These are phyloP conservation scores for Leishmania mexicana DNA, from an alignment of 208 protist species.

Conservation along the genomic window DNA sequence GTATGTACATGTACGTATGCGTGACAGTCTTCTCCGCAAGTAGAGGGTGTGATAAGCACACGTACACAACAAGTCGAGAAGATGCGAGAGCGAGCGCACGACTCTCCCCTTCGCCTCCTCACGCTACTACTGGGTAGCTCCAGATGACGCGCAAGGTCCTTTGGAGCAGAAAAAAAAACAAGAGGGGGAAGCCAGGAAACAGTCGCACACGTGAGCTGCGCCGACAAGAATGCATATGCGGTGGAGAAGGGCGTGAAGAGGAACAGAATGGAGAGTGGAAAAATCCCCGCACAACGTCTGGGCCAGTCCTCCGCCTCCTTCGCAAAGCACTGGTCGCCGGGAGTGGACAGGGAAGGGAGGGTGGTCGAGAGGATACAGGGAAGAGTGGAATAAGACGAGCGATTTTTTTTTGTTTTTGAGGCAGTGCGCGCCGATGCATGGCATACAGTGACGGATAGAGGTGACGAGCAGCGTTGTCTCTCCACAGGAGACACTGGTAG, in stretches of 20 bases:
- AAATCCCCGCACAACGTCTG: neutral
- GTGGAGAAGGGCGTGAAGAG: neutral
- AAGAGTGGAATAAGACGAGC: neutral
- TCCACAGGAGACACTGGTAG: neutral
- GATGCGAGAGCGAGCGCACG: neutral
- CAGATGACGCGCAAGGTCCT: neutral
- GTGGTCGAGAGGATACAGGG: neutral
- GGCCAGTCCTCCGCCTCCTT: neutral
- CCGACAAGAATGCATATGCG: slow-evolving; percentile 3
- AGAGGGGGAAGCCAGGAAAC: neutral
- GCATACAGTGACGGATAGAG: neutral
- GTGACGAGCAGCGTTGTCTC: neutral
- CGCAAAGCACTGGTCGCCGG: neutral
- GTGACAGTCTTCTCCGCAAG: neutral
- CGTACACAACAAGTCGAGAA: neutral
- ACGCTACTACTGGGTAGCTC: neutral
- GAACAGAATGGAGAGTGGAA: neutral
- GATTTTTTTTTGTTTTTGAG: neutral
- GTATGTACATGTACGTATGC: neutral
- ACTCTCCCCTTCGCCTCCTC: neutral
- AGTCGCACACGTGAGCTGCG: neutral
- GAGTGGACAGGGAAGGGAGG: neutral
- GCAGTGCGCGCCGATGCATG: neutral
- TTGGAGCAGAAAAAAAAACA: neutral
- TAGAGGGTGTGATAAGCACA: neutral